Base-by-base conservation (phyloP, 2,329 filamentous ascomycete genomes). In the Dothidotthia symphoricarpi region DNA sequence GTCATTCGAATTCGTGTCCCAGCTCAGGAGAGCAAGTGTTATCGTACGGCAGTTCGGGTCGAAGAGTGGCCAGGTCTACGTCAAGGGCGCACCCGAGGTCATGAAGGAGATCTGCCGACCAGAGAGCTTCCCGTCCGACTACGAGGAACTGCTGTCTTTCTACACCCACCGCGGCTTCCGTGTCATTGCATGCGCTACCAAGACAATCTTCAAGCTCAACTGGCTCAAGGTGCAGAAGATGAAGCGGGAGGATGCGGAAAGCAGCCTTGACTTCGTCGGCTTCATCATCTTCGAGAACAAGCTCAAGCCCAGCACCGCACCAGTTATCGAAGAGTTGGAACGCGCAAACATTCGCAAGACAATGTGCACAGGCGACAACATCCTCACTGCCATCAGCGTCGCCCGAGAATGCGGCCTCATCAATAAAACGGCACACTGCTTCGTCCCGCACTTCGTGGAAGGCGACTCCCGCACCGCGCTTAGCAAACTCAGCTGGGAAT, bases 211-310 rank as follows among this genome's bases (percentile, higher is more conserved):
- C 39, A 93, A 89, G 60, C 75, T 97, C 22, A 94, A 85, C 55
- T 96, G 89, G 90, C 81, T 95, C 37, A 95, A 94, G 63, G 83
- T 90, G 6, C 89, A 97, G 59, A 95, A 95, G 70, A 90, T 97
- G 84, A 86, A 82, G 53, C 84, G 93, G 19, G 72, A 82, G 26
- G 86, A 96, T 36, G 90, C 86, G 7, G 93, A 98, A 66, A 85
- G 80, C 3, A 76, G 82, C 22, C 77, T 98, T 9, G 82, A 91
- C 30, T 97, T 98, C 59, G 78, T 90, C 24, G 93, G 93, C 4
- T 98, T 98, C 69, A 97, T 98, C 60, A 85, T 98, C 36, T 98
- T 98, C 55, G 93, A 98, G 69, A 98, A 98, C 71, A 98, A 98
- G 69, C 73, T 98, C 45, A 98, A 98, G 66, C 83, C 87, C 1